Percentiles rank a stretch among this genome's conserved stretches.
These are phyloP conservation scores for Plasmodium vivax DNA, from an alignment of 169 alveolate species.

Conservation along the genomic window DNA sequence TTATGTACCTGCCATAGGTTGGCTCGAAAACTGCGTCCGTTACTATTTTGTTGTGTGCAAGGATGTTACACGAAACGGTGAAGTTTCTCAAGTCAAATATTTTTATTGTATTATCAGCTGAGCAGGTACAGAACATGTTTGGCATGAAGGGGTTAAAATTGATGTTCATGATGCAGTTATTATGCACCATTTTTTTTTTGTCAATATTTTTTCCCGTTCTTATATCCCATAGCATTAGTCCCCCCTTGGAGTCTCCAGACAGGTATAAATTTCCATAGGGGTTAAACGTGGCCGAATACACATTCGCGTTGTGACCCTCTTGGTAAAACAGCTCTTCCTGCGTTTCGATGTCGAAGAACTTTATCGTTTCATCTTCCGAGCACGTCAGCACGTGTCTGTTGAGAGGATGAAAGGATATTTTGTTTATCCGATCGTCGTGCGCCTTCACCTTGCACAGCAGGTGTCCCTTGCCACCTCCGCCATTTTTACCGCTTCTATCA, in stretches of 20 bases:
- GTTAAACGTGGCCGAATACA: conserved; percentile 79
- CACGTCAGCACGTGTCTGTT: conserved; percentile 77
- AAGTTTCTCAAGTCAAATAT: conserved; percentile 83
- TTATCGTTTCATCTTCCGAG: conserved; percentile 84
- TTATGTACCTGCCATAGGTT: conserved; percentile 82
- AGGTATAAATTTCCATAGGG: conserved; percentile 84
- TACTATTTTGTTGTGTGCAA: conserved; percentile 83
- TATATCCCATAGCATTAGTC: conserved; percentile 81
- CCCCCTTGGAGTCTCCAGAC: conserved; percentile 85
- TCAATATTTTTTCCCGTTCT: conserved; percentile 84
- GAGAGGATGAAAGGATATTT: conserved; percentile 82
- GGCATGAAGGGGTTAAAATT: conserved; percentile 82
- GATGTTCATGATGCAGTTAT: conserved; percentile 81
- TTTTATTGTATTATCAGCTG: conserved; percentile 84
- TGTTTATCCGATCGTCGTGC: conserved; percentile 82
- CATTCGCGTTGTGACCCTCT: conserved; percentile 84
- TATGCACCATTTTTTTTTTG: conserved; percentile 78
- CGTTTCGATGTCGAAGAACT: conserved; percentile 79
- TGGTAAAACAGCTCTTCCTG: conserved; percentile 81
- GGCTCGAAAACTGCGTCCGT: conserved; percentile 85
- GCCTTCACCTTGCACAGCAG: conserved; percentile 75
- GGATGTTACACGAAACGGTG: conserved; percentile 76
- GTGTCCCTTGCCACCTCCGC: not conserved
- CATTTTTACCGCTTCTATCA: not conserved
- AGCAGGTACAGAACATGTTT: conserved; percentile 82